phyloP scores from a whole-genome alignment of 306 rosid genomes.

The Gynostemma pentaphyllum region DNA sequence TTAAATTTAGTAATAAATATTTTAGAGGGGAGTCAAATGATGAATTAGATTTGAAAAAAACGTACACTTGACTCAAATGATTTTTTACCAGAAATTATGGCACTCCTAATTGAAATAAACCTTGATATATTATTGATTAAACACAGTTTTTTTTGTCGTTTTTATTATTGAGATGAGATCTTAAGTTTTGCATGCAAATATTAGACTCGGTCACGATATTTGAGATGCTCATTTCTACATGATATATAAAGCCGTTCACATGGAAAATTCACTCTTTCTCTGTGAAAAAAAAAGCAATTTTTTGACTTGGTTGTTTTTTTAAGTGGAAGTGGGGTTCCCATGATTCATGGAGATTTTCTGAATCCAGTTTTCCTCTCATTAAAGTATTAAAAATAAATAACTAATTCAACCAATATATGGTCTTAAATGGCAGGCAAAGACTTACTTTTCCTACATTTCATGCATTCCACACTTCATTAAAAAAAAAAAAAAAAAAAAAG shows the following conservation, averaged over 20 bases:
- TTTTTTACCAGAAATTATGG: too few species aligned
- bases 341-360: constrained; percentile 3
- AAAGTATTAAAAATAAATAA: neutral
- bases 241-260: neutral
- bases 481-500: too few species aligned
- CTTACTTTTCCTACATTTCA: constrained; percentile 3
- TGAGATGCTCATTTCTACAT: neutral
- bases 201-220: neutral
- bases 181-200: neutral
- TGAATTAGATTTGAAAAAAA: too few species aligned
- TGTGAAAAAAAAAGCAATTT: neutral
- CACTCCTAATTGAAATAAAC: too few species aligned
- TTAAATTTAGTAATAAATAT: too few species aligned
- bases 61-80: too few species aligned
- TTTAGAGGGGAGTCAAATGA: too few species aligned
- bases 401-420: neutral
- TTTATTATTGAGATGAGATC: neutral
- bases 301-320: neutral
- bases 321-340: constrained; percentile 9
- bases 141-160: neutral
- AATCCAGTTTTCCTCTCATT: neutral
- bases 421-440: constrained; percentile 8
- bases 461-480: neutral
- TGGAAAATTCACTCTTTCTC: neutral
- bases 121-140: too few species aligned